Conservation (phyloP, 2,329 filamentous ascomycete genomes). For the Colletotrichum abscissum region DNA sequence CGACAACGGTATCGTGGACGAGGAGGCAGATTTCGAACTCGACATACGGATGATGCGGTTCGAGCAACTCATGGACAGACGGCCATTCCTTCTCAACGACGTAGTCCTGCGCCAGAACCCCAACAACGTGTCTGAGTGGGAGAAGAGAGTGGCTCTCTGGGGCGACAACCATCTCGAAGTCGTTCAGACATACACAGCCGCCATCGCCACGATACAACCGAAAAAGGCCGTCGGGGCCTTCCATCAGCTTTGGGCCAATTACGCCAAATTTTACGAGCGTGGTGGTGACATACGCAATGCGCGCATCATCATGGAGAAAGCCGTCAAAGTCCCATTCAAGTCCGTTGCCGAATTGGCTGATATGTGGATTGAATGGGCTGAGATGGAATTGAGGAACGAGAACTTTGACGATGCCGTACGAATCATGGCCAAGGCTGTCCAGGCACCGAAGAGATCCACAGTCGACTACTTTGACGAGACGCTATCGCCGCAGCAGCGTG, state of each 20-base stretch:
- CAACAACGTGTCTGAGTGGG: slow-evolving; percentile 96
- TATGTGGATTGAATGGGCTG: slow-evolving; percentile 99
- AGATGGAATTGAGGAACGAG: slow-evolving; percentile 95
- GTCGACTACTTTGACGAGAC: slow-evolving; percentile 99
- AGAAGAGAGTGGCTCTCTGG: slow-evolving; percentile 96
- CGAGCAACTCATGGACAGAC: slow-evolving; percentile 96
- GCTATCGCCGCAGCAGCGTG: slow-evolving; percentile 91
- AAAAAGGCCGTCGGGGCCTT: slow-evolving; percentile 95
- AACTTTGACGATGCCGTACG: slow-evolving; percentile 95
- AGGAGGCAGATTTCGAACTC: slow-evolving; percentile 90
- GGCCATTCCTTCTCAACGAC: slow-evolving; percentile 96
- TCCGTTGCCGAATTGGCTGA: slow-evolving; percentile 97
- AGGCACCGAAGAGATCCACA: slow-evolving; percentile 95
- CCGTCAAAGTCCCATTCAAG: slow-evolving; percentile 97
- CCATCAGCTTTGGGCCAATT: slow-evolving; percentile 95
- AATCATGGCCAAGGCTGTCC: slow-evolving; percentile 97
- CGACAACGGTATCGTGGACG: slow-evolving; percentile 81
- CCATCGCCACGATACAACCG: slow-evolving; percentile 91
- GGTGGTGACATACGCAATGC: slow-evolving; percentile 87
- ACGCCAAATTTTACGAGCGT: slow-evolving; percentile 95
- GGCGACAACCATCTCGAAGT: slow-evolving; percentile 91
- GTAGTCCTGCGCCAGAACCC: slow-evolving; percentile 95
- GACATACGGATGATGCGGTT: slow-evolving; percentile 98
- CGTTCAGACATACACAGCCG: slow-evolving; percentile 93
- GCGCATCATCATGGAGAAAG: slow-evolving; percentile 95